Percentiles rank a stretch among this genome's conserved stretches.
Conservation (phyloP, 305 asterid species). For the Fraxinus baroniana region DNA sequence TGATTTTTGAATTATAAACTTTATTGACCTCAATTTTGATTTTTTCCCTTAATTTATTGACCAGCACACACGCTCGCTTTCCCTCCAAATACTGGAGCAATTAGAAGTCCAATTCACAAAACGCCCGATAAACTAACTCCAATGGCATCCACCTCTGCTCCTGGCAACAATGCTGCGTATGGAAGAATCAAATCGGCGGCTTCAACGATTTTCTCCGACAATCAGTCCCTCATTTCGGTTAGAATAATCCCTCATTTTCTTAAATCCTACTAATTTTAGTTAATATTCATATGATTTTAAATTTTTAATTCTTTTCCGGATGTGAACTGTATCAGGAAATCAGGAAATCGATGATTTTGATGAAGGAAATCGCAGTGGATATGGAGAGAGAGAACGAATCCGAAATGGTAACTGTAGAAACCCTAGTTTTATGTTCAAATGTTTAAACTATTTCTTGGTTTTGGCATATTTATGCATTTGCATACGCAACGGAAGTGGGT, state of each 20-base stretch:
- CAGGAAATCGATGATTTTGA: constrained; percentile 50
- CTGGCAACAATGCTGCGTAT: constrained; percentile 40
- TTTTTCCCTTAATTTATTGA: too few relatives aligned
- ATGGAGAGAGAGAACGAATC: constrained; percentile 62
- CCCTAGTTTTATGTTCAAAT: constrained; percentile 30
- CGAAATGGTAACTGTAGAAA: constrained; percentile 49
- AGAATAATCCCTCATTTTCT: constrained; percentile 18
- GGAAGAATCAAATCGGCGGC: constrained; percentile 64
- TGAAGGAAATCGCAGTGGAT: constrained; percentile 73
- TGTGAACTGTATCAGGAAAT: constrained; percentile 55
- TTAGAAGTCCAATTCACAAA: background rate
- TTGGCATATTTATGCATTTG: background rate
- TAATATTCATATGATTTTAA: background rate
- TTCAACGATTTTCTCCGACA: constrained; percentile 52
- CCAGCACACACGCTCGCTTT: background rate
- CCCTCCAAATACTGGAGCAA: constrained; percentile 33
- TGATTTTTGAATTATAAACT: too few relatives aligned
- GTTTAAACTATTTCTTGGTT: constrained; percentile 1
- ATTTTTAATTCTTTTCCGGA: background rate
- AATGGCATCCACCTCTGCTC: constrained; percentile 86
- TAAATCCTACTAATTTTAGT: constrained; percentile 10
- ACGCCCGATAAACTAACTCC: background rate
- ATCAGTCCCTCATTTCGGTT: constrained; percentile 64
- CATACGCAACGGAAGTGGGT: too few relatives aligned
- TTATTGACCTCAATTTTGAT: too few relatives aligned